phyloP scores from a whole-genome alignment of 345 rosid genomes.

The Lepidium africanum region DNA sequence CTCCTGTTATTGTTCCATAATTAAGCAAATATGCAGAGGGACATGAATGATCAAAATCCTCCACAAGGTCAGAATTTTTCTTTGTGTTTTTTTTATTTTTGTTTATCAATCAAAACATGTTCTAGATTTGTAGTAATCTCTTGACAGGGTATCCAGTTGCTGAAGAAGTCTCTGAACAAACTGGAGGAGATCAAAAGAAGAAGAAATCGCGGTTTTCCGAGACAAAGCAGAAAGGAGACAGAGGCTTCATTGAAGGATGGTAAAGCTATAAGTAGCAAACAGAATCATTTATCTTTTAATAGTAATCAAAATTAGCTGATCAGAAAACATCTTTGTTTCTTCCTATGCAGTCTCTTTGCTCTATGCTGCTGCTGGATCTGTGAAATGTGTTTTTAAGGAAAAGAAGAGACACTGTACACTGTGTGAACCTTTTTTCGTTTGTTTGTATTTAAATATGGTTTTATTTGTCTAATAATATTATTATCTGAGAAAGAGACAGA shows the following conservation, averaged over 20 bases:
- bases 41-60: conserved; percentile 18
- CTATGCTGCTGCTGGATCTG: conserved; percentile 33
- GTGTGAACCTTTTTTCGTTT: background rate
- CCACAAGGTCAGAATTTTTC: conserved; percentile 15
- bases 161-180: conserved; percentile 9
- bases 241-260: conserved; percentile 35
- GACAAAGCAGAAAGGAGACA: conserved; percentile 29
- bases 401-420: background rate
- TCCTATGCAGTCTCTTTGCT: conserved; percentile 24
- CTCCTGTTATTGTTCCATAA: background rate
- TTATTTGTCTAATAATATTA: background rate
- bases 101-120: background rate
- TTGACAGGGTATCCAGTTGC: conserved; percentile 21
- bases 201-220: background rate
- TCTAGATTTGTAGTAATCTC: conserved; percentile 1
- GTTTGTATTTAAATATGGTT: background rate
- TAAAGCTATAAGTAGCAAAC: background rate
- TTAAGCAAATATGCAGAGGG: conserved; percentile 14
- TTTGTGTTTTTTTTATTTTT: no score
- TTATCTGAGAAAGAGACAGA: background rate
- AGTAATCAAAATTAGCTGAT: background rate
- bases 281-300: background rate
- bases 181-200: background rate
- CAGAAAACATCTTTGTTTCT: background rate
- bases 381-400: conserved; percentile 27